phyloP scores from a whole-genome alignment of 805 yeast genomes.

The Candida tammaniensis region DNA sequence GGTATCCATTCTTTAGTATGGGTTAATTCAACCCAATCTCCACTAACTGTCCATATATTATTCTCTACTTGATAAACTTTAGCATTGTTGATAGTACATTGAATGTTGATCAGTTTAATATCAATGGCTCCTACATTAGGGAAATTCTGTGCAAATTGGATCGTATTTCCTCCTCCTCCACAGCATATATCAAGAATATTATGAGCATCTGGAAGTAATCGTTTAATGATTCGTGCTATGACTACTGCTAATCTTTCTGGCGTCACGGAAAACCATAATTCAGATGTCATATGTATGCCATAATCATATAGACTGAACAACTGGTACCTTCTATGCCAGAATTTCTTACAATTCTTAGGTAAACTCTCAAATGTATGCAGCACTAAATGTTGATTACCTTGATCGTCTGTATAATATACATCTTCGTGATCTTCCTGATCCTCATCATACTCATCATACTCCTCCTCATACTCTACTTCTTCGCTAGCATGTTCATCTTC shows the following conservation, averaged over 20 bases:
- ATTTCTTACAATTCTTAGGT: slow-evolving; percentile 45
- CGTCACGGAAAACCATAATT: slow-evolving; percentile 86
- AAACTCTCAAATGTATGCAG: slow-evolving; percentile 38
- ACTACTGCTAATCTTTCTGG: slow-evolving; percentile 71
- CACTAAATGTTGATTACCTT: slow-evolving; percentile 11
- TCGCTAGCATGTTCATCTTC: background rate
- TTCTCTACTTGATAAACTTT: slow-evolving; percentile 55
- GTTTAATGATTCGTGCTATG: slow-evolving; percentile 50
- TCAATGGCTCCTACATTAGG: slow-evolving; percentile 62
- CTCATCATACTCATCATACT: slow-evolving; percentile 1
- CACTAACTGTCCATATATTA: slow-evolving; percentile 46
- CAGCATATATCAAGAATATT: slow-evolving; percentile 68
- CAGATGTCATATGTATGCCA: slow-evolving; percentile 67
- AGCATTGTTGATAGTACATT: slow-evolving; percentile 68
- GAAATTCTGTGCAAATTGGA: slow-evolving; percentile 67
- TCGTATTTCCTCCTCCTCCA: slow-evolving; percentile 87
- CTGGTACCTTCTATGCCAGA: slow-evolving; percentile 59
- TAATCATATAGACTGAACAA: slow-evolving; percentile 64
- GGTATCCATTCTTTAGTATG: slow-evolving; percentile 32
- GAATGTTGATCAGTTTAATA: slow-evolving; percentile 53
- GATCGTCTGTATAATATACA: background rate
- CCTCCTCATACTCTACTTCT: slow-evolving; percentile 1
- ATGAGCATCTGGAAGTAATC: slow-evolving; percentile 48
- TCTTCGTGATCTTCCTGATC: background rate
- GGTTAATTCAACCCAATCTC: slow-evolving; percentile 46